These are phyloP conservation scores for Trichosanthes truncata DNA, from an alignment of 306 rosid species.

Conservation along the genomic window DNA sequence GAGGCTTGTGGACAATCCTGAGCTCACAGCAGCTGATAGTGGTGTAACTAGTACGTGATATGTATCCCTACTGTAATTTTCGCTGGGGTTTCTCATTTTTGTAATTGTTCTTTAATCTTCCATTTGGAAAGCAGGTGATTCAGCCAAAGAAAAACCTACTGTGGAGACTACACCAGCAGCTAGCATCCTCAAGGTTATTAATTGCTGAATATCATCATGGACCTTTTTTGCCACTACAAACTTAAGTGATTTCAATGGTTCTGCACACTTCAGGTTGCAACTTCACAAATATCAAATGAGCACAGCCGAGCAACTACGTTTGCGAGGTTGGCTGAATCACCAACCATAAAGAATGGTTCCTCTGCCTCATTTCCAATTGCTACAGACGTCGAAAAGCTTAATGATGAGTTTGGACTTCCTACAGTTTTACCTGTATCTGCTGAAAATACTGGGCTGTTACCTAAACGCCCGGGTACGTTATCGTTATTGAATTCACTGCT, in stretches of 20 bases:
- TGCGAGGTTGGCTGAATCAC: slow-evolving; percentile 67
- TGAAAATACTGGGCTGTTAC: slow-evolving; percentile 57
- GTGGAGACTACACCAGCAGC: slow-evolving; percentile 16
- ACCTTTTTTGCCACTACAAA: background rate
- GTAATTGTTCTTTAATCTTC: background rate
- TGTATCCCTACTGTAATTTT: background rate
- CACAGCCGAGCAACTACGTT: slow-evolving; percentile 62
- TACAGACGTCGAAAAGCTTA: slow-evolving; percentile 20
- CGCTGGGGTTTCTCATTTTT: background rate
- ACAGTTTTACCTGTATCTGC: slow-evolving; percentile 66
- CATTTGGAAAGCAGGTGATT: slow-evolving; percentile 1
- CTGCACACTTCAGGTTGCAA: slow-evolving; percentile 5
- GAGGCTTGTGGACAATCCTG: slow-evolving; percentile 41
- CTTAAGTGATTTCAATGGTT: background rate
- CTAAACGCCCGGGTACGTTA: slow-evolving; percentile 50
- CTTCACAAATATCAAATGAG: slow-evolving; percentile 31
- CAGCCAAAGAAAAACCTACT: slow-evolving; percentile 1
- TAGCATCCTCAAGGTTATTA: slow-evolving; percentile 22
- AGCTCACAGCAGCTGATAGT: background rate
- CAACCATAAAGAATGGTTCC: slow-evolving; percentile 30
- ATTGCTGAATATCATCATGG: background rate
- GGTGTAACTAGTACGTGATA: slow-evolving; percentile 6
- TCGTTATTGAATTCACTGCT: background rate
- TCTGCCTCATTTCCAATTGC: slow-evolving; percentile 20
- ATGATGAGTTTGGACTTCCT: slow-evolving; percentile 28